Percentiles rank a stretch among this genome's conserved stretches.
These are phyloP conservation scores for Lenzites betulinus DNA, from an alignment of 768 basidiomycete genomes.

Conservation along the genomic window DNA sequence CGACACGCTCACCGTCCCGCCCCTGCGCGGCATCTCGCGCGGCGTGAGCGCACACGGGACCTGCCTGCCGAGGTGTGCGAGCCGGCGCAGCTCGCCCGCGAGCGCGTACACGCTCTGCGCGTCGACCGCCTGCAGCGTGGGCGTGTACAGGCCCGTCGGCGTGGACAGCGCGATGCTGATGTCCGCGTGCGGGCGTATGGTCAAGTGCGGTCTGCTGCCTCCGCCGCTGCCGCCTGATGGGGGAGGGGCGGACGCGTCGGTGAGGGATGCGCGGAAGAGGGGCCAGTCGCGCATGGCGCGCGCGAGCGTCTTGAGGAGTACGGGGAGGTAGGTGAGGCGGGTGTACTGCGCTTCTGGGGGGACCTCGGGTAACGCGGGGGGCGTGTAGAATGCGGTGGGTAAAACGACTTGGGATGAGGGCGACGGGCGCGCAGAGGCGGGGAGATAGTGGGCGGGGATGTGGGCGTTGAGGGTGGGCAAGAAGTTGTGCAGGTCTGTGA, in stretches of 20 bases:
- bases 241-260: conserved; percentile 34
- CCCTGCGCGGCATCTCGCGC: conserved; percentile 70
- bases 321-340: conserved; percentile 77
- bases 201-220: conserved; percentile 59
- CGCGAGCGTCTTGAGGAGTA: conserved; percentile 81
- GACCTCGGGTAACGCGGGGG: conserved; percentile 44
- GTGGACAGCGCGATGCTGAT: conserved; percentile 79
- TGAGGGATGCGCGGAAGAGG: conserved; percentile 75
- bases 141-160: conserved; percentile 81
- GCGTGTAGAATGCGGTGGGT: conserved; percentile 41
- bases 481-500: conserved; percentile 66
- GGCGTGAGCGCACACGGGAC: conserved; percentile 63
- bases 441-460: conserved; percentile 62
- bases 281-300: conserved; percentile 85
- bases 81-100: conserved; percentile 58
- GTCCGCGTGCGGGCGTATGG: conserved; percentile 73
- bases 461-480: conserved; percentile 66
- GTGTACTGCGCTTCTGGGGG: conserved; percentile 57
- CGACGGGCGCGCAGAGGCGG: conserved; percentile 42
- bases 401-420: conserved; percentile 40
- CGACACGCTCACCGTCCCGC: conserved; percentile 78
- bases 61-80: conserved; percentile 67
- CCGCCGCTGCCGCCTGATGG: not conserved
- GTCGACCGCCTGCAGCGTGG: conserved; percentile 62
- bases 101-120: conserved; percentile 58